Base-by-base conservation (phyloP, 306 rosid species). In the Quercus wislizeni region DNA sequence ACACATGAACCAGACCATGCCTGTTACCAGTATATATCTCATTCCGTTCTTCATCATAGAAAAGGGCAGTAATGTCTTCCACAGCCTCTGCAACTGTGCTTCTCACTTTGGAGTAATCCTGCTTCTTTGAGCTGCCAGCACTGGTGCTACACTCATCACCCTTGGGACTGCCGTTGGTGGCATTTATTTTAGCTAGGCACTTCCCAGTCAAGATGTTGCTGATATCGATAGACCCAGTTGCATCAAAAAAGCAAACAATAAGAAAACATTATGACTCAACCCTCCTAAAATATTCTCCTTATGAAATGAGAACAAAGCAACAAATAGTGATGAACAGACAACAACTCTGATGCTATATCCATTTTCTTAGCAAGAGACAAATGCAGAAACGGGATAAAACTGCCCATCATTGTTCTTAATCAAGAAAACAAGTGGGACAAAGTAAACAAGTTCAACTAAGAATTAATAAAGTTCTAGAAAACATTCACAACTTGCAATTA, bases 11-110 rank as follows among this genome's bases (percentile, higher is more conserved):
- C 58, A 92, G 85, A 79, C 98, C 98, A 9, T 88, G 90, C 80
- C 91, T 86, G 74, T 90, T 94, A 77, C 98, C 98, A 0, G 97
- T 94, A 74, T 92, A 94, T 56, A 94, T 94, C 88, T 94, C 98
- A 55, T 94, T 94, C 25, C 97, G 87, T 55, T 94, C 98, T 85
- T 94, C 98, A 9, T 94, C 98, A 28, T 92, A 94, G 75, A 89
- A 94, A 55, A 94, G 92, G 72, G 97, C 98, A 18, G 97, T 94
- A 49, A 92, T 92, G 72, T 94, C 97, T 83, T 94, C 98, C 90
- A 92, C 84, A 59, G 97, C 97, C 84, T 94, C 97, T 14, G 92
- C 91, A 7, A 90, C 97, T 4, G 92, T 84, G 87, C 89, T 93
- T 58, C 92, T 86, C 54, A 89, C 83, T 69, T 86, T 80, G 56